Conservation (phyloP, 2,329 filamentous ascomycete genomes). For the Exophiala dermatitidis region DNA sequence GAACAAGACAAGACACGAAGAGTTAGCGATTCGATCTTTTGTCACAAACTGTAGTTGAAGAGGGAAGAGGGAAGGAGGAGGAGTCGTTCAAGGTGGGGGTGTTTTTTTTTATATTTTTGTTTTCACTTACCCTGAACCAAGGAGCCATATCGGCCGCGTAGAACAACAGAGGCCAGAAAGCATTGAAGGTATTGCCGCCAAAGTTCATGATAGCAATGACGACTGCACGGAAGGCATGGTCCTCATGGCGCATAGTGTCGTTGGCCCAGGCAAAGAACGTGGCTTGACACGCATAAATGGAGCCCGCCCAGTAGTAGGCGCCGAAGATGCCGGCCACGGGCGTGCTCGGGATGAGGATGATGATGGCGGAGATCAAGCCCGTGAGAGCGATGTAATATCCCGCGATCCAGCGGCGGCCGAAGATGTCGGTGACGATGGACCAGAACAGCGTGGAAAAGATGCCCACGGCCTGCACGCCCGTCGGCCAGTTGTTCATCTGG, state of each 20-base stretch:
- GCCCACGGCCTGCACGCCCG: slow-evolving; percentile 16
- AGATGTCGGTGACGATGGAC: slow-evolving; percentile 21
- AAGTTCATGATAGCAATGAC: slow-evolving; percentile 23
- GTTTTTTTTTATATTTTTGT: too few species aligned
- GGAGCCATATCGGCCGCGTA: slow-evolving; percentile 21
- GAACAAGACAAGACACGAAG: too few species aligned
- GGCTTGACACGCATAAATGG: slow-evolving; percentile 21
- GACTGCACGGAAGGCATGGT: slow-evolving; percentile 18
- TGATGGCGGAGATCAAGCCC: slow-evolving; percentile 16
- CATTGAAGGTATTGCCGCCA: slow-evolving; percentile 20
- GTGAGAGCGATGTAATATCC: slow-evolving; percentile 19
- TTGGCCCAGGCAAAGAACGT: slow-evolving; percentile 24
- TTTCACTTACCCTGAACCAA: slow-evolving; percentile 55
- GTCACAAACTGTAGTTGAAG: too few species aligned
- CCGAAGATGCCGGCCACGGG: slow-evolving; percentile 35
- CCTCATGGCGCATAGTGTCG: slow-evolving; percentile 35
- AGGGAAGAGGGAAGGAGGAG: too few species aligned
- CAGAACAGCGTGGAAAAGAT: slow-evolving; percentile 21
- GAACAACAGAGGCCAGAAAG: slow-evolving; percentile 23
- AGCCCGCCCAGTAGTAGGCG: slow-evolving; percentile 19
- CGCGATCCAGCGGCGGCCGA: slow-evolving; percentile 28
- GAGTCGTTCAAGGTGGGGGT: too few species aligned
- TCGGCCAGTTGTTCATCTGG: slow-evolving; percentile 21
- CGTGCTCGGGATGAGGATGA: slow-evolving; percentile 14
- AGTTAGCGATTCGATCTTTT: too few species aligned